Percentiles rank a stretch among this genome's conserved stretches.
These are phyloP conservation scores for Heliosperma pusillum DNA, from an alignment of 148 eudicot species.

Conservation along the genomic window DNA sequence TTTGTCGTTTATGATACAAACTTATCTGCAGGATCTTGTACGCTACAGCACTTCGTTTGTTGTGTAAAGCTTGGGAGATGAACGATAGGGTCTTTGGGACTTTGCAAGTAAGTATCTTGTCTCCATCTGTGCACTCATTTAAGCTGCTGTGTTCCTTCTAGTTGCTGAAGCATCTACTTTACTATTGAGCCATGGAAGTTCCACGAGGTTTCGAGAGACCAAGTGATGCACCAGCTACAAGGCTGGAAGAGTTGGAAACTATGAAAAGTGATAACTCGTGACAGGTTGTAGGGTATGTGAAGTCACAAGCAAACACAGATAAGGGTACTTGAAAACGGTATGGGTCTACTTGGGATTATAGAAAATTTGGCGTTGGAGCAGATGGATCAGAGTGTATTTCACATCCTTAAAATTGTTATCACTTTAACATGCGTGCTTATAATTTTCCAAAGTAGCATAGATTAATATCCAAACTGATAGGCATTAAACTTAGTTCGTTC, in stretches of 20 bases:
- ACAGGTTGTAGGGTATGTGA: background rate
- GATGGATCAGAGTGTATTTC: background rate
- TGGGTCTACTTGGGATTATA: background rate
- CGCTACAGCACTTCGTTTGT: conserved; percentile 80
- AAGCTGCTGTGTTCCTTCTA: background rate
- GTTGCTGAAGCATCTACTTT: background rate
- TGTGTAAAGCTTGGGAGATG: conserved; percentile 93
- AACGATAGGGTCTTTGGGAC: conserved; percentile 80
- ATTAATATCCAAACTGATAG: background rate
- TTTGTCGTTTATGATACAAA: background rate
- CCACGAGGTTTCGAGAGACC: background rate
- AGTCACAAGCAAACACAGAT: background rate
- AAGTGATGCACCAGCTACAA: background rate
- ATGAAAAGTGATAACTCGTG: background rate
- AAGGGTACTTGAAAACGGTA: background rate
- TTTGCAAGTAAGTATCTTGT: conserved; percentile 54
- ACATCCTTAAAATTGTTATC: background rate
- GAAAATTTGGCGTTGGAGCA: background rate
- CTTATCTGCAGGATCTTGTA: conserved; percentile 51
- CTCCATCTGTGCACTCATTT: background rate
- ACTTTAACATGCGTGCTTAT: background rate
- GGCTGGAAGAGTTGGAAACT: background rate
- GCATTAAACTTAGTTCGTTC: background rate
- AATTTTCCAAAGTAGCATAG: background rate
- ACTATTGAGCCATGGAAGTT: background rate